A percentile compares a stretch with the other conserved stretches of the same genome.
Conservation (phyloP, 345 rosid species). For the Camelina neglecta region DNA sequence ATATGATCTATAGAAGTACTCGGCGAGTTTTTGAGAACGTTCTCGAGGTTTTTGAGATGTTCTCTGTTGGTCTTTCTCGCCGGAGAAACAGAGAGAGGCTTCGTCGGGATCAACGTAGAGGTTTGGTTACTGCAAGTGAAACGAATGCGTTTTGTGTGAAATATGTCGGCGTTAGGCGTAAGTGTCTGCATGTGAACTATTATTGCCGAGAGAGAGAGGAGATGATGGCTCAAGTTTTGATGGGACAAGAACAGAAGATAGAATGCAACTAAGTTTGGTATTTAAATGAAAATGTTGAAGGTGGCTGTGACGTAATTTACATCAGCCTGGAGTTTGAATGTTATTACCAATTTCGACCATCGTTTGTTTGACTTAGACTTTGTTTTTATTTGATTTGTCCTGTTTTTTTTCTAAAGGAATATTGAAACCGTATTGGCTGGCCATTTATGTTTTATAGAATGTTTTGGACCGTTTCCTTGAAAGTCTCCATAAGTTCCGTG, state of each 20-base stretch:
- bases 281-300: conserved; percentile 22
- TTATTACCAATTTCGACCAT: conserved; percentile 30
- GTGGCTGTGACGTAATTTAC: conserved; percentile 21
- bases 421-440: conserved; percentile 33
- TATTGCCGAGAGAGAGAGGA: neutral
- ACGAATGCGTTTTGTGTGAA: conserved; percentile 53
- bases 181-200: conserved; percentile 55
- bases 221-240: conserved; percentile 18
- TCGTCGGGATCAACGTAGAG: conserved; percentile 55
- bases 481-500: conserved; percentile 18
- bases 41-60: conserved; percentile 68
- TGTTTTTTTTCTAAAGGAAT: conserved; percentile 4
- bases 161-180: conserved; percentile 52
- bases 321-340: conserved; percentile 2
- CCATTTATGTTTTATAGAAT: conserved; percentile 19
- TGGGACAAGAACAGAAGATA: conserved; percentile 22
- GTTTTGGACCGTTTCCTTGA: conserved; percentile 33
- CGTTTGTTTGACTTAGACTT: conserved; percentile 41
- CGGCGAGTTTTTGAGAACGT: conserved; percentile 35
- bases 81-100: conserved; percentile 4
- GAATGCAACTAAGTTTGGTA: neutral
- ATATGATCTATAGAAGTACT: conserved; percentile 5
- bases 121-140: conserved; percentile 53
- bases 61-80: conserved; percentile 27
- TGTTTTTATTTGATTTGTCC: conserved; percentile 37